phyloP scores from a whole-genome alignment of 164 flowering plant species.

The Stephania yunnanensis region DNA sequence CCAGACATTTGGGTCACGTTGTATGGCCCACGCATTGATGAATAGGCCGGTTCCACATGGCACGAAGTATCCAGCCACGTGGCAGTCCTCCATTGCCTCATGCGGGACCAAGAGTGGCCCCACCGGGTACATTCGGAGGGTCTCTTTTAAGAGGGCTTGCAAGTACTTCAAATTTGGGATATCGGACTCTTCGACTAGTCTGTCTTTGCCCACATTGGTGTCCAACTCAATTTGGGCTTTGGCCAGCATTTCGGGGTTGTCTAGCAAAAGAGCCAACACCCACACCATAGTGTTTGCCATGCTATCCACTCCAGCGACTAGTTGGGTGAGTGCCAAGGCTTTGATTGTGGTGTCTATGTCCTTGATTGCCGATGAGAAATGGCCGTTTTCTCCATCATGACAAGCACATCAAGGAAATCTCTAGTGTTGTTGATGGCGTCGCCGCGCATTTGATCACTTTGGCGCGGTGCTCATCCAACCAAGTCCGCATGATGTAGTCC shows the following conservation, averaged over 20 bases:
- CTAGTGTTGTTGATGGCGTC: too few species aligned
- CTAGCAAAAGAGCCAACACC: too few species aligned
- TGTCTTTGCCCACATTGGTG: neutral
- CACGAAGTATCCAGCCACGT: neutral
- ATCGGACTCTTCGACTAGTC: neutral
- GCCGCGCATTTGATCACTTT: too few species aligned
- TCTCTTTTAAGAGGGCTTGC: neutral
- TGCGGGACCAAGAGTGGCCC: neutral
- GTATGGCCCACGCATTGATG: neutral
- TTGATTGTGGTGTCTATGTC: too few species aligned
- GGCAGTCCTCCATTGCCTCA: neutral
- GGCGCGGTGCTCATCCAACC: too few species aligned
- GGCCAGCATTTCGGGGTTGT: neutral
- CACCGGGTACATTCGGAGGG: neutral
- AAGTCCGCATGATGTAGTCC: too few species aligned
- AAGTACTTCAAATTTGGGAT: neutral
- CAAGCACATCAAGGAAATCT: too few species aligned
- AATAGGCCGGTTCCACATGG: neutral
- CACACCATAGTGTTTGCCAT: too few species aligned
- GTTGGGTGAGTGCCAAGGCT: too few species aligned
- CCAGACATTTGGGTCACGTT: constrained; percentile 3
- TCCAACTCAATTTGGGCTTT: neutral
- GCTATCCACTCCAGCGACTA: too few species aligned
- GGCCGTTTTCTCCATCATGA: too few species aligned
- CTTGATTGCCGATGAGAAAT: too few species aligned